Evolutionary conservation across 129 eudicot genomes (phyloP), one percentile per base, ranked within the genome.

Genomic region (Deinandra increscens): DNA sequence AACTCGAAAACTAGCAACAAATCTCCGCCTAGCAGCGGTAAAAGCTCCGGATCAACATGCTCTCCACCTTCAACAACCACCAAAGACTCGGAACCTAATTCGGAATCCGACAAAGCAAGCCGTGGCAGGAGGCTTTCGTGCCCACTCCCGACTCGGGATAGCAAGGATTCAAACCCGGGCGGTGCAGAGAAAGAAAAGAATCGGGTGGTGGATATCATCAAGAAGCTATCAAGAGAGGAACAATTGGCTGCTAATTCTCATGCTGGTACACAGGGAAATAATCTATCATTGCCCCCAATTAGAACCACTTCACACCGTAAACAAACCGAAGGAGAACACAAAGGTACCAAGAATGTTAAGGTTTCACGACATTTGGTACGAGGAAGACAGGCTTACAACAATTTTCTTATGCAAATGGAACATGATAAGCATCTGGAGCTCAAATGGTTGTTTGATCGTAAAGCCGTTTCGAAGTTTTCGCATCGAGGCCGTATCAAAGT

Each of bases 401-500:
- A 83, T 69, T 74, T 92, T 68, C 77, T 82, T n/a, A 51, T 46
- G 77, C 88, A 79, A 50, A 74, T 78, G 80, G 91, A 86, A 69
- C 72, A 78, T 0, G 86, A 92, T 7, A 82, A 88, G 38, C 79
- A 70, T 23, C 63, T 11, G 23, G 98, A 92, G 73, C 85, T 92
- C 60, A 76, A 84, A 51, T 64, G 77, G 8, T 49, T 92, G 51
- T 73, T 62, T 0, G 82, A 67, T 7, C 69, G 82, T 15, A 84
- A 77, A 41, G 68, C 81, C 0, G 96, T 88, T n/a, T 82, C 98
- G 17, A 79, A 73, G 34, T 92, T 92, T 71, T 71, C 87, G 31
- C 91, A 92, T 10, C 78, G 84, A 45, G 89, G 85, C n/a, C 95
- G 85, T 14, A 80, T 92, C 58, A 84, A 88, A 77, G 98, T 88